Evolutionary conservation across 768 basidiomycete genomes (phyloP), one percentile per base, ranked within the genome.

Genomic region (Hydnomerulius pinastri): DNA sequence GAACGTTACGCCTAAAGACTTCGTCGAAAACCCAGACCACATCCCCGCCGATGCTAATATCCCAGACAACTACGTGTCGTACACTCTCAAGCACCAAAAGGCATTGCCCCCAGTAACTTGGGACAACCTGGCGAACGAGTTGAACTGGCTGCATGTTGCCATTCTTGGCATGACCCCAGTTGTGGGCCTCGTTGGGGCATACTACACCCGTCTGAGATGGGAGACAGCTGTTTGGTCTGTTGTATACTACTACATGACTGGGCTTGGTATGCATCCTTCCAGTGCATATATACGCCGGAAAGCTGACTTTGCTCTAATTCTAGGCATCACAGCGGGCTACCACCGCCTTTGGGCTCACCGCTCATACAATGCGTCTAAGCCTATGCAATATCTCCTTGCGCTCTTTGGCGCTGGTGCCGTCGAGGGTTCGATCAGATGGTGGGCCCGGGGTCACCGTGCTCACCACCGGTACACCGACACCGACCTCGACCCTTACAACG

Each of bases 371-470:
- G 97, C 96, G 30, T 85, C 88, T 4, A 78, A 78, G 51, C 86
- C 90, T 13, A 73, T 98, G 11, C 87, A 98, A 67, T 97, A 92
- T 64, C 72, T 81, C 56, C 82, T 98, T 41, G 91, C 94, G 21
- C 61, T 89, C 17, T 79, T 85, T 9, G 97, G 96, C 43, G 86
- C 92, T 2, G 96, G 97, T 41, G 95, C 96, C 4, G 88, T 96
- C 40, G 83, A 99, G 65, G 96, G 96, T 8, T 97, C 95, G 18
- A 96, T 99, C 74, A 90, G 92, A 69, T 98, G 97, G 97, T 98
- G 97, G 97, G 87, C 87, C 18, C 83, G 97, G 45, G 95, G 95
- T 41, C 97, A 99, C 77, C 90, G 96, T 53, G 96, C 96, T 3
- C 95, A 97, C 70, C 95, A 97, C 66, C 83, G 94, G 36, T 96